Conservation (phyloP, 345 rosid genomes). For the Trapa bicornis region DNA sequence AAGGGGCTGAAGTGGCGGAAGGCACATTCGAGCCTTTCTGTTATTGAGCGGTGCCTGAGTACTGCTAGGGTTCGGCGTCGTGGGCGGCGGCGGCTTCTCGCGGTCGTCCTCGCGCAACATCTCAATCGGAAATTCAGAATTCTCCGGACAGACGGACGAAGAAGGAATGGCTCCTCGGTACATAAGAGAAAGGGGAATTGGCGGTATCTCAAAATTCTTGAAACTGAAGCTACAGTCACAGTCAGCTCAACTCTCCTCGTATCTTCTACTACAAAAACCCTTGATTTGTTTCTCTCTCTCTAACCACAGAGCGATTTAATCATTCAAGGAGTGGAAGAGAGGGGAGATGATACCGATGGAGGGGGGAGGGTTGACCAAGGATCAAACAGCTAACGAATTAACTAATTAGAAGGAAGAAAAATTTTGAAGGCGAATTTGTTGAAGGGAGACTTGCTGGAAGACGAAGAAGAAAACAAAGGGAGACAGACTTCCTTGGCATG, state of each 20-base stretch:
- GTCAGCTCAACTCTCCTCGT: not conserved
- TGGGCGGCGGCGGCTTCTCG: constrained; percentile 21
- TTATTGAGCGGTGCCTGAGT: constrained; percentile 24
- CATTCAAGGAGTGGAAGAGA: not conserved
- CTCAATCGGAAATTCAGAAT: constrained; percentile 11
- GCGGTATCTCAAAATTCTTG: constrained; percentile 16
- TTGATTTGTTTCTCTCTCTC: constrained; percentile 17
- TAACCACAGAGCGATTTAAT: not conserved
- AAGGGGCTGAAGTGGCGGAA: constrained; percentile 57
- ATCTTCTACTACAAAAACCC: constrained; percentile 22
- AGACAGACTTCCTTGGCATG: not conserved
- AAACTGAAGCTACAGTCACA: constrained; percentile 1
- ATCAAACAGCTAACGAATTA: not conserved
- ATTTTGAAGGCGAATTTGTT: constrained; percentile 6
- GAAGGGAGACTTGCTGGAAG: constrained; percentile 10
- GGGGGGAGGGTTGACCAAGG: not conserved
- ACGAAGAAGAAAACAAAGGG: constrained; percentile 2
- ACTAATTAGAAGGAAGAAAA: not conserved
- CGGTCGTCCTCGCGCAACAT: constrained; percentile 35
- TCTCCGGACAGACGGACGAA: constrained; percentile 14
- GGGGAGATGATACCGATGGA: not conserved
- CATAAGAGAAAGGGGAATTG: constrained; percentile 14
- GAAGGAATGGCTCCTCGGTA: constrained; percentile 32
- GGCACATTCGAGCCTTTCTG: constrained; percentile 34
- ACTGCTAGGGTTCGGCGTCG: constrained; percentile 21